Conservation (phyloP, 495 filamentous ascomycete species). For the Glutinoglossum americanum region DNA sequence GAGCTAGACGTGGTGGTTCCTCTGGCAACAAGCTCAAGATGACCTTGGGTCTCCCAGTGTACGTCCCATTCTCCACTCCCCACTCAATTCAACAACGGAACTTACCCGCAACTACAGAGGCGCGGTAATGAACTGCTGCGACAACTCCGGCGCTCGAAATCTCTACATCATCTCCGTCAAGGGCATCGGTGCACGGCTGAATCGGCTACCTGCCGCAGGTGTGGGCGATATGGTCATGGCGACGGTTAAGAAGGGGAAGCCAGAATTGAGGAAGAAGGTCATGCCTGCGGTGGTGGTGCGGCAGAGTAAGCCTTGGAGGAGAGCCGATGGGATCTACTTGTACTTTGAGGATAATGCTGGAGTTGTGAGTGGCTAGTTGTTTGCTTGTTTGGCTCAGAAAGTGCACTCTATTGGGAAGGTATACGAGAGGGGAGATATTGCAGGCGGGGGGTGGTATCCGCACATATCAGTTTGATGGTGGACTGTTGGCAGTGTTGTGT, state of each 20-base stretch:
- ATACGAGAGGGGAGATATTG: not conserved
- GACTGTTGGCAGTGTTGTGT: not conserved
- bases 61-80: constrained; percentile 26
- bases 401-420: not conserved
- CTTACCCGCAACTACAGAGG: constrained; percentile 34
- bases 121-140: constrained; percentile 90
- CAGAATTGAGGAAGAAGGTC: constrained; percentile 98
- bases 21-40: constrained; percentile 99
- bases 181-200: constrained; percentile 95
- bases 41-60: constrained; percentile 99
- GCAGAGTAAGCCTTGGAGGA: constrained; percentile 98
- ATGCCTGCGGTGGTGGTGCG: constrained; percentile 97
- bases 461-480: not conserved
- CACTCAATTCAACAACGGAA: not conserved
- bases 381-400: not conserved
- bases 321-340: constrained; percentile 89
- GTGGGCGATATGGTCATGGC: constrained; percentile 99
- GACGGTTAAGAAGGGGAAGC: constrained; percentile 99
- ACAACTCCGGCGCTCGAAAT: constrained; percentile 97
- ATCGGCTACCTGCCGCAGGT: constrained; percentile 91
- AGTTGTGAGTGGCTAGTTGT: constrained; percentile 44
- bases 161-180: constrained; percentile 99
- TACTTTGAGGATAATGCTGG: constrained; percentile 99
- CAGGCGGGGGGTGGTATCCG: not conserved
- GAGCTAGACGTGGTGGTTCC: constrained; percentile 57